A percentile compares a stretch with the other conserved stretches of the same genome.
Conservation (phyloP, 169 alveolate genomes). For the Cystoisospora suis region DNA sequence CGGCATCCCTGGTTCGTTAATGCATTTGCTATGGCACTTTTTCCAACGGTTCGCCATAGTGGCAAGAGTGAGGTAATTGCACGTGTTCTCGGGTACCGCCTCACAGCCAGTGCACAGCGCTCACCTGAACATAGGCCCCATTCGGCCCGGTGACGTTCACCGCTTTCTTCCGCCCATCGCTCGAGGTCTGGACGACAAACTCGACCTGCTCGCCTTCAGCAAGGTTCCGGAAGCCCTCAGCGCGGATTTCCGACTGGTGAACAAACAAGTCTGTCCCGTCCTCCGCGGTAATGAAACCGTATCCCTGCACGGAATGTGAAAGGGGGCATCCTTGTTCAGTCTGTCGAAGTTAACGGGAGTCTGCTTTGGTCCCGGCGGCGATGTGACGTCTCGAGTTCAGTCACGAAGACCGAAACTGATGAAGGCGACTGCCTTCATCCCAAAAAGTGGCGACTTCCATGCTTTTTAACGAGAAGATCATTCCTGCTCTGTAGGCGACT, state of each 20-base stretch:
- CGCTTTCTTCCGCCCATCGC: constrained; percentile 79
- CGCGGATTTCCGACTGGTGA: constrained; percentile 79
- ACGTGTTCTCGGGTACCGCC: not conserved
- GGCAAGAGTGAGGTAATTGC: not conserved
- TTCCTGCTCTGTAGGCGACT: too few relatives aligned
- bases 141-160: constrained; percentile 82
- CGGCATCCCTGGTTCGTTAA: too few relatives aligned
- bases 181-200: constrained; percentile 73
- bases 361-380: too few relatives aligned
- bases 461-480: too few relatives aligned
- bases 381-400: too few relatives aligned
- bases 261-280: constrained; percentile 81
- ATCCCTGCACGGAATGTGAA: constrained; percentile 71
- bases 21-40: too few relatives aligned
- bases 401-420: too few relatives aligned
- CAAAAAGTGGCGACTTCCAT: too few relatives aligned
- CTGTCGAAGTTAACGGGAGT: too few relatives aligned
- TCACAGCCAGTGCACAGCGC: not conserved
- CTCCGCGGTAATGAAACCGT: constrained; percentile 81
- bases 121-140: constrained; percentile 79
- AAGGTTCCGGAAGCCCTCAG: constrained; percentile 80
- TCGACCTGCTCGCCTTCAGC: constrained; percentile 77
- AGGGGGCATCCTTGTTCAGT: too few relatives aligned
- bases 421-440: too few relatives aligned
- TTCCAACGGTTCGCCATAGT: too few relatives aligned